Evolutionary conservation across 192 early-diverging fungal genomes (phyloP).

Genomic region (Coemansia sp.): DNA sequence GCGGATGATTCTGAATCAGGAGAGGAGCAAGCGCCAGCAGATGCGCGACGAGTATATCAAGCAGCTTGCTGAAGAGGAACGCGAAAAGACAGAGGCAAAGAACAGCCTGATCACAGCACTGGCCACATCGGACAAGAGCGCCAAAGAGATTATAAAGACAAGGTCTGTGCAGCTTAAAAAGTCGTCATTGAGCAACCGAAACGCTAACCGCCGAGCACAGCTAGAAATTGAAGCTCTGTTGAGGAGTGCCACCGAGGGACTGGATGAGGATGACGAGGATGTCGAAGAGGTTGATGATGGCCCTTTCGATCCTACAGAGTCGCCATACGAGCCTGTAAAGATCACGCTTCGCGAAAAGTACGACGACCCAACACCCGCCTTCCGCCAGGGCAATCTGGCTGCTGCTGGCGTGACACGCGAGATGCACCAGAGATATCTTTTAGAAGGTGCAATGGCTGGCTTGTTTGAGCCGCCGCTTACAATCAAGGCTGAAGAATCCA

Average conservation of each 20-base stretch:
- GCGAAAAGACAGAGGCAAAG: conserved; percentile 64
- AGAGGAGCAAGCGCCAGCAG: conserved; percentile 55
- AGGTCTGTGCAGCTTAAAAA: conserved; percentile 47
- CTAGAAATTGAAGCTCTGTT: conserved; percentile 37
- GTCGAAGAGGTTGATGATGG: conserved; percentile 23
- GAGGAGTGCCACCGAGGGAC: conserved; percentile 21
- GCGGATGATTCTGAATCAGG: conserved; percentile 53
- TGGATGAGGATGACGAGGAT: conserved; percentile 23
- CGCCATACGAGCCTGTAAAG: conserved; percentile 43
- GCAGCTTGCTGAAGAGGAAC: conserved; percentile 71
- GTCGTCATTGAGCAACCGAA: conserved; percentile 41
- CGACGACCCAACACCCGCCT: conserved; percentile 40
- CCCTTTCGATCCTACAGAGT: conserved; percentile 44
- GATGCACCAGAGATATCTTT: conserved; percentile 48
- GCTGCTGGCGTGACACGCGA: conserved; percentile 53
- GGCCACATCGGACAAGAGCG: conserved; percentile 49
- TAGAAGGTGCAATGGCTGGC: conserved; percentile 50
- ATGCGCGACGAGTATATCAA: conserved; percentile 68
- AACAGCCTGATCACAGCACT: conserved; percentile 74
- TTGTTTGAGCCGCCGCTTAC: conserved; percentile 37
- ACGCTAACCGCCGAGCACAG: conserved; percentile 20
- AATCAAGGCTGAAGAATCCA: background rate
- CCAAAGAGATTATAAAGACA: conserved; percentile 47
- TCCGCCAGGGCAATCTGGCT: conserved; percentile 36
- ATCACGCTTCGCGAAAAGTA: conserved; percentile 32